A percentile compares a stretch with the other conserved stretches of the same genome.
These are phyloP conservation scores for Lasiodiplodia theobromae DNA, from an alignment of 2,329 filamentous ascomycete species.

Conservation along the genomic window DNA sequence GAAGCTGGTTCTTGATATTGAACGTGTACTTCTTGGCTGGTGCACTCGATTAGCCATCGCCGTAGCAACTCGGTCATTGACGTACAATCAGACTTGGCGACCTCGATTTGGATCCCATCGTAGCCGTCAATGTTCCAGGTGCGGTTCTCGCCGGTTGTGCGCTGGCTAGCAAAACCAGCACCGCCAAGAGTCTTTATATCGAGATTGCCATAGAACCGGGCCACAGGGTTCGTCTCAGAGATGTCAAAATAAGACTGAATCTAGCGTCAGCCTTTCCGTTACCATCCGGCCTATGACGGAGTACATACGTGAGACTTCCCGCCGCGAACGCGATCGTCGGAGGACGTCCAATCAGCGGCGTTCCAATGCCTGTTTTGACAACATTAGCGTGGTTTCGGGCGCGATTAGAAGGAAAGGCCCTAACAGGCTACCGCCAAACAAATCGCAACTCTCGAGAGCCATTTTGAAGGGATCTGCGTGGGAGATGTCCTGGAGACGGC, in stretches of 20 bases:
- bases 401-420: not conserved
- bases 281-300: constrained; percentile 5
- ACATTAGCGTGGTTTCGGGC: not conserved
- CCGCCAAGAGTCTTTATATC: constrained; percentile 79
- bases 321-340: constrained; percentile 79
- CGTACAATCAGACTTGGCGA: constrained; percentile 61
- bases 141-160: constrained; percentile 64
- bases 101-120: constrained; percentile 65
- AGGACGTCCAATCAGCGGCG: constrained; percentile 68
- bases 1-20: constrained; percentile 74
- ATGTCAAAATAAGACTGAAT: constrained; percentile 57
- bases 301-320: constrained; percentile 65
- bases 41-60: not conserved
- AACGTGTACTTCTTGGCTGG: constrained; percentile 72
- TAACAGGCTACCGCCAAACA: constrained; percentile 26
- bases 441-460: constrained; percentile 7
- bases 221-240: constrained; percentile 45
- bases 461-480: not conserved
- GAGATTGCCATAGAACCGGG: constrained; percentile 70
- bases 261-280: not conserved
- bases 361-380: constrained; percentile 62
- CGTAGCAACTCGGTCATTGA: not conserved
- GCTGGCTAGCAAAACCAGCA: constrained; percentile 82
- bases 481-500: not conserved
- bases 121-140: constrained; percentile 70